phyloP scores from a whole-genome alignment of 2,329 filamentous ascomycete species.

The Ascochyta koolunga region DNA sequence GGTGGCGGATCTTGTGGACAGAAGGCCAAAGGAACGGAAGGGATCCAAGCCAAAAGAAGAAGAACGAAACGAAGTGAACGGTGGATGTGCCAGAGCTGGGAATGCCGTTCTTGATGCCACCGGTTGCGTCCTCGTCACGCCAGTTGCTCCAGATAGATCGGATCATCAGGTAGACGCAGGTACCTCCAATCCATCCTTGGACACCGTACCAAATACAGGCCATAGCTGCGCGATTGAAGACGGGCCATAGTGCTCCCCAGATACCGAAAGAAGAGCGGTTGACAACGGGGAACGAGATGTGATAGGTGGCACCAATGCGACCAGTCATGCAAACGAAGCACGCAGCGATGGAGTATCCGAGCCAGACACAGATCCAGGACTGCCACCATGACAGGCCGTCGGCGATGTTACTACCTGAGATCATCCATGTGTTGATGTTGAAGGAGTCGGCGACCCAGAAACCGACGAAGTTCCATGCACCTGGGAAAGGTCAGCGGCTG shows the following conservation, averaged over 20 bases:
- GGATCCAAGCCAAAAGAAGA: constrained; percentile 83
- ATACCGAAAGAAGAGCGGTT: constrained; percentile 81
- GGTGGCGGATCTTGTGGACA: constrained; percentile 83
- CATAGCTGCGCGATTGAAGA: constrained; percentile 88
- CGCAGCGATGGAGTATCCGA: constrained; percentile 80
- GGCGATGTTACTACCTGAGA: constrained; percentile 81
- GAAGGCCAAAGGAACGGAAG: constrained; percentile 88
- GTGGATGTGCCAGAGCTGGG: constrained; percentile 74
- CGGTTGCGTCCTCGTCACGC: constrained; percentile 49
- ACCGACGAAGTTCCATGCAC: constrained; percentile 16
- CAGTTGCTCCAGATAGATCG: constrained; percentile 78
- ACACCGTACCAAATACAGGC: constrained; percentile 89
- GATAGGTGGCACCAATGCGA: constrained; percentile 83
- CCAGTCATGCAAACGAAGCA: constrained; percentile 75
- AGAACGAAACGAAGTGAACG: constrained; percentile 78
- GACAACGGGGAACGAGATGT: constrained; percentile 87
- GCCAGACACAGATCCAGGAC: constrained; percentile 76
- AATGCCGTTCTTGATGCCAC: constrained; percentile 70
- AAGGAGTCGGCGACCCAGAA: constrained; percentile 48
- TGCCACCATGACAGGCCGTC: constrained; percentile 88
- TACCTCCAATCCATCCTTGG: constrained; percentile 79
- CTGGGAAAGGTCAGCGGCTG: not conserved
- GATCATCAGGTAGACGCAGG: constrained; percentile 90
- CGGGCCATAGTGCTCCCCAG: constrained; percentile 87
- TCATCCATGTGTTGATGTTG: constrained; percentile 85